Evolutionary conservation across 148 eudicot species (phyloP), one percentile per base, ranked within the genome.

Genomic region (Chenopodium formosanum): DNA sequence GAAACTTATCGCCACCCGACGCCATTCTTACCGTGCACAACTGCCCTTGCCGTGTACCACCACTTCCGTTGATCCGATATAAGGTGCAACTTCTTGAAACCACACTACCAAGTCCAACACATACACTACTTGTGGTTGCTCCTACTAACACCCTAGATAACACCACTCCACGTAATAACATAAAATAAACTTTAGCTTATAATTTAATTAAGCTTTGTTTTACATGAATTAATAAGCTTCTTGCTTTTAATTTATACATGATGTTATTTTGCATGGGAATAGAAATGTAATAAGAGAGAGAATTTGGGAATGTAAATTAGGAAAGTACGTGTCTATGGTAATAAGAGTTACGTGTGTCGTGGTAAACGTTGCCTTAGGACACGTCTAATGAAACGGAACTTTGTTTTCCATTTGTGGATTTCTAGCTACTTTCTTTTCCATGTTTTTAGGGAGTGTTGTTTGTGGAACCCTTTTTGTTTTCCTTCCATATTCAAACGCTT

Each of bases 1-100:
- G 95, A 78, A 93, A 93, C 79, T 87, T 78, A 25, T 85, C 75
- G 3, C 85, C 87, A 2, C 85, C 78, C 16, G 88, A 84, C 23
- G 93, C 92, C 97, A 93, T 91, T 82, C 82, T 82, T 7, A 74
- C 44, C 75, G 12, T 76, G 65, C 48, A 25, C 8, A 69, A 8
- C 75, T 70, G 22, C 25, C 31, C 50, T 34, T 34, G 48, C 9
- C 76, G 47, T 23, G 8, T 52, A 22, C 27, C 52, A 46, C 20
- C 16, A 56, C 62, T 56, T 14, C 62, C 62, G 22, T 4, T 56
- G 62, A 13, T 56, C 4, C 22, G 62, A 56, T 56, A 56, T 17
- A 56, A 17, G 4, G 20, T 56, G 22, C 62, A 17, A 3, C 68
- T 34, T 76, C 78, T 29, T 13, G 13, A 31, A 9, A 73, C 73